Conservation (phyloP, 2,329 filamentous ascomycete genomes). For the Plectosphaerella cucumerina region DNA sequence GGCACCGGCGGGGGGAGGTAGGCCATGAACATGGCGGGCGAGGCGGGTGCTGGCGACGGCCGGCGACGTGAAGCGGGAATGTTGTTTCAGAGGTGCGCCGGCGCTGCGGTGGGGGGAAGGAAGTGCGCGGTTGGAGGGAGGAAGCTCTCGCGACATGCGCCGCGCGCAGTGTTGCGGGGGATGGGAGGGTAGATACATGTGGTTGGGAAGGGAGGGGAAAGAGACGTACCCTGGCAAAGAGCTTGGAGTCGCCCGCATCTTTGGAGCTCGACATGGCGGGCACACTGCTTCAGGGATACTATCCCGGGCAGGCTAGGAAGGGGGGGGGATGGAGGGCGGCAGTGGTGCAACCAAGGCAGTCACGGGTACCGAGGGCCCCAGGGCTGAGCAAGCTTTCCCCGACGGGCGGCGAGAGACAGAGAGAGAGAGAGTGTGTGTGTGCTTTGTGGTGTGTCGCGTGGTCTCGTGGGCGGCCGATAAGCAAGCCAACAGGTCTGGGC, state of each 20-base stretch:
- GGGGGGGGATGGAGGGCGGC: slow-evolving; percentile 1
- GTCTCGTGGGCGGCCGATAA: slow-evolving; percentile 10
- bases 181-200: slow-evolving; percentile 1
- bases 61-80: neutral
- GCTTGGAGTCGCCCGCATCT: slow-evolving; percentile 91
- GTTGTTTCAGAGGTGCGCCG: neutral
- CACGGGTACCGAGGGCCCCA: neutral
- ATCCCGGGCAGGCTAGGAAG: neutral
- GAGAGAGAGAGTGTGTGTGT: no score
- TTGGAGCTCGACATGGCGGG: slow-evolving; percentile 50
- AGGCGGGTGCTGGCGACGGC: neutral
- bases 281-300: neutral
- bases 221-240: slow-evolving; percentile 86
- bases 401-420: slow-evolving; percentile 3
- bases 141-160: neutral
- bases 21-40: slow-evolving; percentile 47
- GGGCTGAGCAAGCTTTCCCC: slow-evolving; percentile 6
- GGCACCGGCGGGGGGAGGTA: slow-evolving; percentile 43
- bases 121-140: neutral
- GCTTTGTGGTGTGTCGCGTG: no score
- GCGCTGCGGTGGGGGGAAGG: neutral
- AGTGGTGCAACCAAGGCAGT: slow-evolving; percentile 1
- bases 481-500: slow-evolving; percentile 2
- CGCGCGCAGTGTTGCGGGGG: neutral
- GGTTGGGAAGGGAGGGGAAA: slow-evolving; percentile 1